These are phyloP conservation scores for Scheffersomyces insectosa DNA, from an alignment of 1,139 yeast genomes.

Conservation along the genomic window DNA sequence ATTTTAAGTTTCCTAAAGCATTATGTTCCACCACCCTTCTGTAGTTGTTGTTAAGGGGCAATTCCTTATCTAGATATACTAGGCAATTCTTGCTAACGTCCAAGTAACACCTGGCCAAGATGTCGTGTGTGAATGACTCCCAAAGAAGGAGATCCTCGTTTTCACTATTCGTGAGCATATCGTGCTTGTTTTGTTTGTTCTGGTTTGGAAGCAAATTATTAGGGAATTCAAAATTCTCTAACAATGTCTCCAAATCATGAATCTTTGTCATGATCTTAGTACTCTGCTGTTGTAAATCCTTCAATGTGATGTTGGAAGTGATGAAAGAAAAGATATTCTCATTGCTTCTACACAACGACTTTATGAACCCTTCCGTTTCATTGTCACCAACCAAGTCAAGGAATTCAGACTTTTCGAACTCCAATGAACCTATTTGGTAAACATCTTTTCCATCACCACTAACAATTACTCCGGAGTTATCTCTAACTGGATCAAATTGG, in stretches of 20 bases:
- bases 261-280: slow-evolving; percentile 38
- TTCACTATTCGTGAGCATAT: not conserved
- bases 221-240: slow-evolving; percentile 45
- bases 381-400: slow-evolving; percentile 48
- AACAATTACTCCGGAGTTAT: slow-evolving; percentile 23
- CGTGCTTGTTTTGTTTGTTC: slow-evolving; percentile 1
- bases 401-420: slow-evolving; percentile 53
- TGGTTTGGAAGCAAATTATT: slow-evolving; percentile 21
- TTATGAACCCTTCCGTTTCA: slow-evolving; percentile 53
- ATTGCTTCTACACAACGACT: slow-evolving; percentile 45
- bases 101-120: slow-evolving; percentile 32
- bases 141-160: slow-evolving; percentile 7
- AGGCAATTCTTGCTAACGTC: slow-evolving; percentile 36
- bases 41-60: slow-evolving; percentile 15
- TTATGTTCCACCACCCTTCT: slow-evolving; percentile 16
- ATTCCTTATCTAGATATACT: slow-evolving; percentile 23
- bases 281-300: slow-evolving; percentile 50
- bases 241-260: slow-evolving; percentile 31
- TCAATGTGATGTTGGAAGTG: slow-evolving; percentile 45
- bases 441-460: not conserved
- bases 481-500: not conserved
- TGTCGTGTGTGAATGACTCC: slow-evolving; percentile 23
- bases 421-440: slow-evolving; percentile 55
- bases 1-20: slow-evolving; percentile 34
- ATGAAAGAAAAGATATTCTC: slow-evolving; percentile 49